Percentiles rank a stretch among this genome's conserved stretches.
phyloP scores from a whole-genome alignment of 2,329 filamentous ascomycete genomes.

The Aspergillus sp. region DNA sequence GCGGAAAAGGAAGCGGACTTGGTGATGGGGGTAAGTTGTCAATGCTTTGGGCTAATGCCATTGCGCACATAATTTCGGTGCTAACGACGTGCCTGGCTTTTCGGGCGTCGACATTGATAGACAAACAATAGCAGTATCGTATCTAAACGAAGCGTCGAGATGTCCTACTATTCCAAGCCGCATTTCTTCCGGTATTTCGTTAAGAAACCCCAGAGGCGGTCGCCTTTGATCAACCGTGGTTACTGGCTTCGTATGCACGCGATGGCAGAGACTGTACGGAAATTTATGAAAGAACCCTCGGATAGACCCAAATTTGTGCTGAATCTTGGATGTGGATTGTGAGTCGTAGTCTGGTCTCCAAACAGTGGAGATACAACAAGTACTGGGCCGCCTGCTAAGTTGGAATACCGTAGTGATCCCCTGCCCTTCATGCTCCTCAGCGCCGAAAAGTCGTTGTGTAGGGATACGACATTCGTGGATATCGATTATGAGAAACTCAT shows the following conservation, averaged over 20 bases:
- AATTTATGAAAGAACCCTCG: slow-evolving; percentile 64
- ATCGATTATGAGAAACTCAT: slow-evolving; percentile 84
- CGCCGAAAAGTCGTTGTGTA: slow-evolving; percentile 60
- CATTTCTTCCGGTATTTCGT: slow-evolving; percentile 90
- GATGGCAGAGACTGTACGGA: slow-evolving; percentile 70
- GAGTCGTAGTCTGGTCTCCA: slow-evolving; percentile 44
- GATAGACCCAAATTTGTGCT: slow-evolving; percentile 69
- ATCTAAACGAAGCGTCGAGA: slow-evolving; percentile 90
- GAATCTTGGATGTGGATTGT: slow-evolving; percentile 90
- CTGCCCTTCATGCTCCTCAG: slow-evolving; percentile 80
- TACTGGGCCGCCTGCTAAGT: slow-evolving; percentile 26
- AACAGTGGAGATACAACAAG: not conserved
- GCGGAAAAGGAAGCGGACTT: slow-evolving; percentile 49
- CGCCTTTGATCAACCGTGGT: slow-evolving; percentile 86
- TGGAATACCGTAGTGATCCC: slow-evolving; percentile 64
- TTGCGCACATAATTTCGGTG: slow-evolving; percentile 1
- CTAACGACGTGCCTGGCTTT: not conserved
- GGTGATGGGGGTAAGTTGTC: slow-evolving; percentile 52
- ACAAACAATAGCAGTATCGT: slow-evolving; percentile 92
- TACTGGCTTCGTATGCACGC: slow-evolving; percentile 85
- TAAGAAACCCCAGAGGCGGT: slow-evolving; percentile 74
- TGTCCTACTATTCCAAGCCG: slow-evolving; percentile 76
- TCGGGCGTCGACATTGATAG: slow-evolving; percentile 37
- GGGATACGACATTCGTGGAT: slow-evolving; percentile 70
- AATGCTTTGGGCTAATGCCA: not conserved